phyloP scores from a whole-genome alignment of 2,329 filamentous ascomycete species.

The Botrytis tulipae region DNA sequence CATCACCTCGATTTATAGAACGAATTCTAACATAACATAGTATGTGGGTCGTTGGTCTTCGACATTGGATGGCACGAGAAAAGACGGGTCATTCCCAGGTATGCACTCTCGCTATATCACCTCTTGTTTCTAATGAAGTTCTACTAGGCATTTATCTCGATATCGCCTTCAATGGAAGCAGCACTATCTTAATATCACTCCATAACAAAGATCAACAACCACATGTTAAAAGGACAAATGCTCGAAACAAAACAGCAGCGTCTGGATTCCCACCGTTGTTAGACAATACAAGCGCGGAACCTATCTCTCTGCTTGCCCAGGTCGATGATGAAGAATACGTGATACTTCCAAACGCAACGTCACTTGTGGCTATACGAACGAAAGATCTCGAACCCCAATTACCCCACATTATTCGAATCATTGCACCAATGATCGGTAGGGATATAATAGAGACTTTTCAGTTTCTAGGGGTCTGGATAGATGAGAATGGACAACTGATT shows the following conservation, averaged over 20 bases:
- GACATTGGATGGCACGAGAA: constrained; percentile 25
- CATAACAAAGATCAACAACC: constrained; percentile 20
- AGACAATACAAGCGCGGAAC: constrained; percentile 26
- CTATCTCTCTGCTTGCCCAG: constrained; percentile 32
- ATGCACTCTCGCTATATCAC: not conserved
- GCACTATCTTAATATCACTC: constrained; percentile 29
- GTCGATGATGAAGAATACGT: constrained; percentile 34
- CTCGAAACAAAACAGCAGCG: not conserved
- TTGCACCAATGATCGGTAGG: constrained; percentile 32
- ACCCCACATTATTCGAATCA: constrained; percentile 31
- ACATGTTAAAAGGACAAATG: not conserved
- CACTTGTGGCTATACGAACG: constrained; percentile 25
- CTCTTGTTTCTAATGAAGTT: not conserved
- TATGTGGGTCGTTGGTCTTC: constrained; percentile 34
- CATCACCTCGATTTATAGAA: not conserved
- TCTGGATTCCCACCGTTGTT: constrained; percentile 21
- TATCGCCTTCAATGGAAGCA: constrained; percentile 28
- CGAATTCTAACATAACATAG: constrained; percentile 16
- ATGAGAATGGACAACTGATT: constrained; percentile 28
- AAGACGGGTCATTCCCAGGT: constrained; percentile 35
- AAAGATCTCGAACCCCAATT: constrained; percentile 24
- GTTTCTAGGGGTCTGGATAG: constrained; percentile 33
- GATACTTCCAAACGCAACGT: constrained; percentile 31
- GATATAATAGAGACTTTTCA: constrained; percentile 29
- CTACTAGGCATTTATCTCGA: constrained; percentile 34